phyloP scores from a whole-genome alignment of 2,329 filamentous ascomycete species.

The Xylaria hypoxylon region DNA sequence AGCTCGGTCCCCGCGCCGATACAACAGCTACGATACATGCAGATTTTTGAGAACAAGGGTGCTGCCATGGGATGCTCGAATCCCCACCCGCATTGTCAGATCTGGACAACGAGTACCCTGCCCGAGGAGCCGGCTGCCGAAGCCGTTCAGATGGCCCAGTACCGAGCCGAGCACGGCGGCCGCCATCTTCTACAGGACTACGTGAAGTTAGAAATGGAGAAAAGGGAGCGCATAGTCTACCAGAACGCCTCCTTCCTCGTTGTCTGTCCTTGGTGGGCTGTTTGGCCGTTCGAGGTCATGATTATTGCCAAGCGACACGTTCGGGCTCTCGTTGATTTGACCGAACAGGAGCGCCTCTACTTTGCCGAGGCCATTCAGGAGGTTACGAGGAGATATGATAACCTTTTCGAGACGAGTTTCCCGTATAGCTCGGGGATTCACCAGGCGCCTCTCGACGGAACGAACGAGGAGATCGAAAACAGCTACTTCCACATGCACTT shows the following conservation, averaged over 20 bases:
- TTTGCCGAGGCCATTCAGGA: conserved; percentile 89
- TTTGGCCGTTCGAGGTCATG: conserved; percentile 97
- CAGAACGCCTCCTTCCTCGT: conserved; percentile 88
- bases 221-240: conserved; percentile 87
- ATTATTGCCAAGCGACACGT: conserved; percentile 87
- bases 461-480: conserved; percentile 83
- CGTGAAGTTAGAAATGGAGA: conserved; percentile 81
- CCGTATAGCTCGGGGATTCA: conserved; percentile 98
- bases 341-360: conserved; percentile 73
- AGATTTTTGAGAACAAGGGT: conserved; percentile 99
- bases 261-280: conserved; percentile 96
- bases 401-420: conserved; percentile 95
- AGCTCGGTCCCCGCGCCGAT: conserved; percentile 64
- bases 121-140: conserved; percentile 91
- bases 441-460: conserved; percentile 88
- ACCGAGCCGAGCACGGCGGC: conserved; percentile 77
- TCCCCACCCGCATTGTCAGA: conserved; percentile 94
- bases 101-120: conserved; percentile 92
- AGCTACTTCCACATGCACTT: conserved; percentile 98
- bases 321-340: conserved; percentile 85
- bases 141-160: conserved; percentile 80
- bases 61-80: conserved; percentile 99
- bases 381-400: conserved; percentile 92
- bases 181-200: conserved; percentile 88
- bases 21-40: conserved; percentile 93